Evolutionary conservation across 495 filamentous ascomycete genomes (phyloP).

Genomic region (Trichoderma erinaceum): DNA sequence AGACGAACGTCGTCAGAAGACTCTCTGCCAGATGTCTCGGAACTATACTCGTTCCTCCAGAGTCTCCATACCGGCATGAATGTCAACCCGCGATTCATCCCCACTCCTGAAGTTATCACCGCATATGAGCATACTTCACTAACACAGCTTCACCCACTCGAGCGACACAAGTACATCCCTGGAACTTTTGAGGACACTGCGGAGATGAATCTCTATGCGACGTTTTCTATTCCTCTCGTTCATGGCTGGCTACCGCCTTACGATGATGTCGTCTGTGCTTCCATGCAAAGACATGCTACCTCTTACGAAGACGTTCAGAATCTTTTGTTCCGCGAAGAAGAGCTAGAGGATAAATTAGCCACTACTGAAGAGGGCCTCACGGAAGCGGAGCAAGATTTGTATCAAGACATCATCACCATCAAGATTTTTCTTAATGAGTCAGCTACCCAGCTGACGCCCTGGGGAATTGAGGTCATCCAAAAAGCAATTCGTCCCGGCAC

Average conservation of each 20-base stretch:
- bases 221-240: slow-evolving; percentile 81
- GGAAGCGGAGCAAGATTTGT: slow-evolving; percentile 62
- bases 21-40: slow-evolving; percentile 72
- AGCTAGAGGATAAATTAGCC: slow-evolving; percentile 72
- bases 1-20: slow-evolving; percentile 37
- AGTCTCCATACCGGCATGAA: slow-evolving; percentile 97
- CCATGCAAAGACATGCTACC: slow-evolving; percentile 64
- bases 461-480: slow-evolving; percentile 67
- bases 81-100: slow-evolving; percentile 85
- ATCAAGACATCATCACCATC: slow-evolving; percentile 75
- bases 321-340: slow-evolving; percentile 78
- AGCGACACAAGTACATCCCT: slow-evolving; percentile 44
- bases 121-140: slow-evolving; percentile 39
- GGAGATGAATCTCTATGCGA: slow-evolving; percentile 81
- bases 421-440: slow-evolving; percentile 71
- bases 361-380: slow-evolving; percentile 38
- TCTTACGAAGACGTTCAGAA: slow-evolving; percentile 90
- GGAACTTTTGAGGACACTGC: slow-evolving; percentile 76
- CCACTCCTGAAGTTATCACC: slow-evolving; percentile 32
- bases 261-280: slow-evolving; percentile 53
- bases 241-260: slow-evolving; percentile 83
- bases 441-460: slow-evolving; percentile 78
- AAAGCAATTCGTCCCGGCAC: slow-evolving; percentile 61
- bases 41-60: slow-evolving; percentile 79
- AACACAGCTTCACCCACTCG: slow-evolving; percentile 35